Base-by-base conservation (phyloP, 495 filamentous ascomycete species). In the Cryomyces minteri region DNA sequence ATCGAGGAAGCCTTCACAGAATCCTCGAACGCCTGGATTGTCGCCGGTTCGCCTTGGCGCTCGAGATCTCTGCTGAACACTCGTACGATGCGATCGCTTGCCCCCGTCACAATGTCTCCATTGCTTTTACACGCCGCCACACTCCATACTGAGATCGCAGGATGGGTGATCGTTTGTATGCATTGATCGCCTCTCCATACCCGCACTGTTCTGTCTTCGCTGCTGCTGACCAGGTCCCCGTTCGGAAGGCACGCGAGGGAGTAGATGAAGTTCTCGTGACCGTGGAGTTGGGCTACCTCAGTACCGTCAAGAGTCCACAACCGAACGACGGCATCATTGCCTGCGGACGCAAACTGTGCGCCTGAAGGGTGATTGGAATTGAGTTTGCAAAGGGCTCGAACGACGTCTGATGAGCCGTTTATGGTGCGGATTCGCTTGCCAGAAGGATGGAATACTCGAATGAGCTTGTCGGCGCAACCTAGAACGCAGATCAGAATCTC, bases 241-340 rank as follows among this genome's bases (percentile, higher is more conserved):
- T 78, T 78, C 1, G 90, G 83, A 10, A 88, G 62, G 25, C 68
- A 62, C 29, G 79, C 75, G 9, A 99, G 66, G 18, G 84, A 83
- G 61, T 99, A 99, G 46, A 99, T 88, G 61, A 93, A 99, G 56
- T 77, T 90, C 46, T 94, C 88, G 54, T 98, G 92, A 4, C 88
- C 90, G 47, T 77, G 72, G 4, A 96, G 65, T 51, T 84, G 74
- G 14, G 71, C 76, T 5, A 92, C 68, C 44, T 82, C 67, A 31
- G 73, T 63, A 9, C 88, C 90, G 42, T 78, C 67, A 6, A 90
- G 50, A 14, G 78, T 87, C 77, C 85, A 96, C 6, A 94, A 64
- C 33, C 84, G 74, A 49, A 96, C 82, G 5, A 87, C 61, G 37
- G 82, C 82, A 55, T 93, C 86, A 54, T 95, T 94, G 46, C 84